phyloP scores from a whole-genome alignment of 768 basidiomycete species.

The Suillus fuscotomentosus region DNA sequence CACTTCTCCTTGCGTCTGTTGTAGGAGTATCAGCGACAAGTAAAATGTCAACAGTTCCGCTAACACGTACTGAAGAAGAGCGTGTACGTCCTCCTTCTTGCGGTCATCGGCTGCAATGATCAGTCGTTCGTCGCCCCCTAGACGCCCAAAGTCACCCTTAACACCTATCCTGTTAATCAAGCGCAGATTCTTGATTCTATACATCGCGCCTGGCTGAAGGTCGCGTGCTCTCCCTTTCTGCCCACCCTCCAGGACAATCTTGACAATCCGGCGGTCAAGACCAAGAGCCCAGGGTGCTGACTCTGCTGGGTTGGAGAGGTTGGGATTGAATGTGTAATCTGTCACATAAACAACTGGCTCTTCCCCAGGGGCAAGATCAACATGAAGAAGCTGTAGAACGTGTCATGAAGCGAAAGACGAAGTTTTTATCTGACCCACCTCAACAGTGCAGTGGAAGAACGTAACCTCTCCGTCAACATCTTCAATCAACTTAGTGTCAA shows the following conservation, averaged over 20 bases:
- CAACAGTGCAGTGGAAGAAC: conserved; percentile 56
- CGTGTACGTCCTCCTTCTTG: conserved; percentile 16
- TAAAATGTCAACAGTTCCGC: background rate
- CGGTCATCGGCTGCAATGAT: conserved; percentile 18
- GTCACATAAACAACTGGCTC: conserved; percentile 53
- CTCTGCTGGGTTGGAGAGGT: conserved; percentile 33
- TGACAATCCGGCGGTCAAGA: conserved; percentile 51
- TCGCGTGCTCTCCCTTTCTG: conserved; percentile 41
- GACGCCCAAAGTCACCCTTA: conserved; percentile 18
- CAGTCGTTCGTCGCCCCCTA: conserved; percentile 29
- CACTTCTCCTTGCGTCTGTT: conserved; percentile 35
- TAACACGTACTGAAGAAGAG: conserved; percentile 10
- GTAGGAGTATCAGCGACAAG: background rate
- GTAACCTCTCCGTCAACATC: conserved; percentile 40
- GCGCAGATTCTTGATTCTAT: conserved; percentile 51
- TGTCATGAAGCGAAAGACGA: background rate
- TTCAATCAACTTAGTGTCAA: conserved; percentile 46
- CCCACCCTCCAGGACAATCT: conserved; percentile 47
- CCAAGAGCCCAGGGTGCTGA: conserved; percentile 38
- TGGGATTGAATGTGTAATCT: conserved; percentile 58
- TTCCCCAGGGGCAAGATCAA: conserved; percentile 31
- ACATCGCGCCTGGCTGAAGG: conserved; percentile 41
- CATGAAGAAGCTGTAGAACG: conserved; percentile 44
- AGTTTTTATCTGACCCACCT: conserved; percentile 38
- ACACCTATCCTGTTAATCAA: conserved; percentile 33